Percentiles rank a stretch among this genome's conserved stretches.
phyloP scores from a whole-genome alignment of 2,329 filamentous ascomycete species.

The Mycocentrospora acerina region DNA sequence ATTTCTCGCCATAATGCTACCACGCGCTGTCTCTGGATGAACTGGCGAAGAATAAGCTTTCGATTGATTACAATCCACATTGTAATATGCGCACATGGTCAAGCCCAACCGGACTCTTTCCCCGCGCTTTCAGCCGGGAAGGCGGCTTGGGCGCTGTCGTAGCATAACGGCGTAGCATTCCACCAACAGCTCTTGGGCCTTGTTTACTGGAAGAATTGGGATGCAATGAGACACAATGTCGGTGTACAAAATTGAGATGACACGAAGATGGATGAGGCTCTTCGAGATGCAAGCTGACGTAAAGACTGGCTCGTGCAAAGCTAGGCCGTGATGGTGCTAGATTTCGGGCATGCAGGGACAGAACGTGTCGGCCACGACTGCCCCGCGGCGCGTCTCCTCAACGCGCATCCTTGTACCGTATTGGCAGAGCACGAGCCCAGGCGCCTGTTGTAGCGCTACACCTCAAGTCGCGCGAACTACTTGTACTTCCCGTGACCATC shows the following conservation, averaged over 20 bases:
- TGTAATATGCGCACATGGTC: constrained; percentile 27
- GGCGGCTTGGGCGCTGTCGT: constrained; percentile 31
- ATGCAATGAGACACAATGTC: not conserved
- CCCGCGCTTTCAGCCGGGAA: constrained; percentile 33
- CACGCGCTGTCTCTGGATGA: constrained; percentile 52
- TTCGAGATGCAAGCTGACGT: constrained; percentile 20
- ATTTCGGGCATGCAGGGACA: too few relatives aligned
- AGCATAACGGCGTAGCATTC: constrained; percentile 37
- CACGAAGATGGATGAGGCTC: not conserved
- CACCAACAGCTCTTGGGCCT: not conserved
- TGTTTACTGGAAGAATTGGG: too few relatives aligned
- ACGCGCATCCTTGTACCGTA: not conserved
- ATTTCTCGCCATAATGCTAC: constrained; percentile 52
- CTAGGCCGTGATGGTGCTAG: constrained; percentile 12
- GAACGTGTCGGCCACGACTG: constrained; percentile 4
- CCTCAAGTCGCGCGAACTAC: too few relatives aligned
- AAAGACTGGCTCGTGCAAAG: constrained; percentile 7
- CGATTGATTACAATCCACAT: not conserved
- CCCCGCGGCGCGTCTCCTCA: constrained; percentile 13
- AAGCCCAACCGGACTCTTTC: constrained; percentile 34
- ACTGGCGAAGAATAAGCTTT: constrained; percentile 37
- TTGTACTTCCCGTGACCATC: too few relatives aligned
- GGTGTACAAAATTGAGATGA: too few relatives aligned
- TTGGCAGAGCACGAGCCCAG: not conserved
- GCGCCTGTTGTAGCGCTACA: too few relatives aligned